Percentiles rank a stretch among this genome's conserved stretches.
phyloP scores from a whole-genome alignment of 306 rosid species.

The Carpinus fangiana region DNA sequence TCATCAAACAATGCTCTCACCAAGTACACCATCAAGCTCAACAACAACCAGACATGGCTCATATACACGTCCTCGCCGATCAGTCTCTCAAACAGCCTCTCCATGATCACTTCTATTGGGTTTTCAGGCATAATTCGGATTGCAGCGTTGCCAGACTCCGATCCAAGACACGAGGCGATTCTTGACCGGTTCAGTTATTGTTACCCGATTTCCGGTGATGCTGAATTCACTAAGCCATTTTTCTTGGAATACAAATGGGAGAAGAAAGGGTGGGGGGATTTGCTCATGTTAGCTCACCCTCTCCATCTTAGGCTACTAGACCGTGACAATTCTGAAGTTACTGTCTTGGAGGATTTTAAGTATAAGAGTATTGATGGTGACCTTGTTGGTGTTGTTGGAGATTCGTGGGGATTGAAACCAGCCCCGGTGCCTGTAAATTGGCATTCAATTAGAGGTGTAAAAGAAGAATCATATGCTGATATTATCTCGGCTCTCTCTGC shows the following conservation, averaged over 20 bases:
- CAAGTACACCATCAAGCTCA: too few species aligned
- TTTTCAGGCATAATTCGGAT: constrained; percentile 70
- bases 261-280: constrained; percentile 64
- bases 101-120: constrained; percentile 49
- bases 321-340: constrained; percentile 25
- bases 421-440: constrained; percentile 65
- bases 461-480: constrained; percentile 41
- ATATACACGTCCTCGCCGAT: constrained; percentile 4
- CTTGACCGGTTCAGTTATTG: constrained; percentile 62
- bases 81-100: constrained; percentile 32
- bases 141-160: constrained; percentile 47
- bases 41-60: too few species aligned
- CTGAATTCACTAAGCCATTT: constrained; percentile 53
- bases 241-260: constrained; percentile 39
- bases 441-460: constrained; percentile 68
- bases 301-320: constrained; percentile 64
- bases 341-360: constrained; percentile 54
- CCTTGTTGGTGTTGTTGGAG: constrained; percentile 79
- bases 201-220: constrained; percentile 77
- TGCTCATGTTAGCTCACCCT: constrained; percentile 81
- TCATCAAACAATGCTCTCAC: too few species aligned
- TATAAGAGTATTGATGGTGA: constrained; percentile 84
- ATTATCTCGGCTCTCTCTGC: constrained; percentile 49
- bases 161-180: constrained; percentile 27
- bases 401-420: constrained; percentile 62